Evolutionary conservation across 1,139 yeast species (phyloP).

Genomic region (Kluyveromyces sp.): DNA sequence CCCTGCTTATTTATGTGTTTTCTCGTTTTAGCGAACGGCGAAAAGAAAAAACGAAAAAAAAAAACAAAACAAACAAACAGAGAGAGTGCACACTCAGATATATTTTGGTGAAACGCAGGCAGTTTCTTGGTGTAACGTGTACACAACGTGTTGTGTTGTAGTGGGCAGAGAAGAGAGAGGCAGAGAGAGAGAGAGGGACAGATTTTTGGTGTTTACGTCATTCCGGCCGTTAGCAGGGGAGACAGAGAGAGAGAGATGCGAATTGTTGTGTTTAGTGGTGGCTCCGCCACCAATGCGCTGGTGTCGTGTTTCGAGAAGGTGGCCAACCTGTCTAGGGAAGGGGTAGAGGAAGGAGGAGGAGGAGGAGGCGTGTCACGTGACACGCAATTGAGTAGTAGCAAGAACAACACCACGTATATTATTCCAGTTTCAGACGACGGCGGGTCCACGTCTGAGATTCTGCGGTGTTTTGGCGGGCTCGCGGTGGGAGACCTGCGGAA

Average conservation of each 20-base stretch:
- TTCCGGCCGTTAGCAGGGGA: not conserved
- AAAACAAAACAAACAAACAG: no score
- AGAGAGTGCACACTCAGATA: no score
- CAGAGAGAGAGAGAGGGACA: not conserved
- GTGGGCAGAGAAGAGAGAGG: no score
- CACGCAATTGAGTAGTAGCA: not conserved
- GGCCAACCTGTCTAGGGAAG: slow-evolving; percentile 5
- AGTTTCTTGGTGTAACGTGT: no score
- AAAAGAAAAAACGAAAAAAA: no score
- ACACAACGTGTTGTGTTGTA: no score
- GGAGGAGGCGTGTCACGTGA: slow-evolving; percentile 1
- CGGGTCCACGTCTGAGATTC: slow-evolving; percentile 85
- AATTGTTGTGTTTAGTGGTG: slow-evolving; percentile 55
- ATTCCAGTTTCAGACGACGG: slow-evolving; percentile 90
- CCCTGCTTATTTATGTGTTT: no score
- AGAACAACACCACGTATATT: slow-evolving; percentile 44
- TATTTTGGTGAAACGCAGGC: no score
- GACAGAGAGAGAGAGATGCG: slow-evolving; percentile 14
- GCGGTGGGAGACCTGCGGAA: slow-evolving; percentile 92
- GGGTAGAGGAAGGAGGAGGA: no score
- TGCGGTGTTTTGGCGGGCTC: slow-evolving; percentile 89
- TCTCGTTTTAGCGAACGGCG: no score
- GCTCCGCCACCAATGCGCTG: slow-evolving; percentile 69
- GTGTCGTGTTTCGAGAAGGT: slow-evolving; percentile 44
- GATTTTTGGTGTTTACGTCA: not conserved